phyloP scores from a whole-genome alignment of 2,329 filamentous ascomycete genomes.

The Hawksworthiomyces lignivorus region DNA sequence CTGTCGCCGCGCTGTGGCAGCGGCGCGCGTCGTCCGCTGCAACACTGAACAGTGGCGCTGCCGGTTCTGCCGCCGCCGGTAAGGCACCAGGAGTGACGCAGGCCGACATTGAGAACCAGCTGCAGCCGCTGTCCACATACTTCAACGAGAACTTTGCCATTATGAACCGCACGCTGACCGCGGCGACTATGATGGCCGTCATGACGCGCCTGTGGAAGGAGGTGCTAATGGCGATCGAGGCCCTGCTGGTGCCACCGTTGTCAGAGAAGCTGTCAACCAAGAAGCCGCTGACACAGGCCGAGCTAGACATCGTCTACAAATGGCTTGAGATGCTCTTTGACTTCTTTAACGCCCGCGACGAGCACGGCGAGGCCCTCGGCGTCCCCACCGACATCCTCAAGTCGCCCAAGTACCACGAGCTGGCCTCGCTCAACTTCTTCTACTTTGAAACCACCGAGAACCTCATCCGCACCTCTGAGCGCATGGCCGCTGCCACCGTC shows the following conservation, averaged over 20 bases:
- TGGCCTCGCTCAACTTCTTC: constrained; percentile 95
- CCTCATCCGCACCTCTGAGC: constrained; percentile 88
- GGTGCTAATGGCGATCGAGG: constrained; percentile 84
- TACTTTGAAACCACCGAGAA: constrained; percentile 91
- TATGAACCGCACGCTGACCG: constrained; percentile 94
- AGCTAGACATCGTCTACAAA: constrained; percentile 89
- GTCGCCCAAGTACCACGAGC: constrained; percentile 95
- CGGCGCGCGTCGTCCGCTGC: constrained; percentile 42
- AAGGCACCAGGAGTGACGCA: constrained; percentile 52
- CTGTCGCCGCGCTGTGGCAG: constrained; percentile 63
- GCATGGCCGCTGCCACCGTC: constrained; percentile 84
- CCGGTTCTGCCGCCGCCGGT: constrained; percentile 30
- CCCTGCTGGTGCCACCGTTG: constrained; percentile 81
- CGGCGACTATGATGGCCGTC: constrained; percentile 94
- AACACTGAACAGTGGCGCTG: too few relatives aligned
- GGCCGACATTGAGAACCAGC: constrained; percentile 68
- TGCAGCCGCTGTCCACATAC: constrained; percentile 82
- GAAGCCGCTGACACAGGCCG: constrained; percentile 72
- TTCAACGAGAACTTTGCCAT: constrained; percentile 99
- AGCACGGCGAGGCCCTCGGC: constrained; percentile 72
- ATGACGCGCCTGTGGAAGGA: constrained; percentile 99
- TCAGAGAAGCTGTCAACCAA: constrained; percentile 91
- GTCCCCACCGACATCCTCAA: constrained; percentile 88
- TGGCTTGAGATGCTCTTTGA: constrained; percentile 87
- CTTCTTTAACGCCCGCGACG: constrained; percentile 92